A percentile compares a stretch with the other conserved stretches of the same genome.
Conservation (phyloP, 1,284 basidiomycete genomes). For the Cryptococcus deneoformans region DNA sequence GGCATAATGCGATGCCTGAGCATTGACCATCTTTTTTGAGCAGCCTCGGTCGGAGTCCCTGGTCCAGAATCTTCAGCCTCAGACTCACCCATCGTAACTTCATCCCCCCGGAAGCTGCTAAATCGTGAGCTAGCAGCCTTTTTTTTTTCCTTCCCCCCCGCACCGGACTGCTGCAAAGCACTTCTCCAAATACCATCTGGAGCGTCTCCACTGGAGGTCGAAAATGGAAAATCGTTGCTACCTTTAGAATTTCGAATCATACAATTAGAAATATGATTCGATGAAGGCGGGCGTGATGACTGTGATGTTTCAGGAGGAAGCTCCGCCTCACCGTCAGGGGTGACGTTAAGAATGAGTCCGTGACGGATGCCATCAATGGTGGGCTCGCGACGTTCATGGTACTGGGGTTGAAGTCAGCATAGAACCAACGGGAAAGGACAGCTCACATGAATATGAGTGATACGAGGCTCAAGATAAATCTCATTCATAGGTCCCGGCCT, state of each 20-base stretch:
- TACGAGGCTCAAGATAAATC: constrained; percentile 41
- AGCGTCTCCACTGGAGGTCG: too few species aligned
- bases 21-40: constrained; percentile 35
- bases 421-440: neutral
- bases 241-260: too few species aligned
- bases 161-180: constrained; percentile 7
- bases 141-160: constrained; percentile 1
- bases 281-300: constrained; percentile 12
- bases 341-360: constrained; percentile 31
- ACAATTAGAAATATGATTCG: too few species aligned
- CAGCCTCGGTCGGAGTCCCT: constrained; percentile 16
- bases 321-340: constrained; percentile 34
- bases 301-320: constrained; percentile 29
- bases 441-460: constrained; percentile 40
- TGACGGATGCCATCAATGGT: constrained; percentile 19
- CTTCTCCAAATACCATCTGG: constrained; percentile 18
- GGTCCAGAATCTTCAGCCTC: neutral
- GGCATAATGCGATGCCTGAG: constrained; percentile 34
- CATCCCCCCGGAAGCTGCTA: constrained; percentile 17
- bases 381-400: constrained; percentile 20
- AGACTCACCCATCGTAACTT: neutral
- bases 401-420: constrained; percentile 13
- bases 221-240: too few species aligned
- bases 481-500: constrained; percentile 40
- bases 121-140: constrained; percentile 12